Evolutionary conservation across 2,329 filamentous ascomycete genomes (phyloP).

Genomic region (Thelonectria discophora): DNA sequence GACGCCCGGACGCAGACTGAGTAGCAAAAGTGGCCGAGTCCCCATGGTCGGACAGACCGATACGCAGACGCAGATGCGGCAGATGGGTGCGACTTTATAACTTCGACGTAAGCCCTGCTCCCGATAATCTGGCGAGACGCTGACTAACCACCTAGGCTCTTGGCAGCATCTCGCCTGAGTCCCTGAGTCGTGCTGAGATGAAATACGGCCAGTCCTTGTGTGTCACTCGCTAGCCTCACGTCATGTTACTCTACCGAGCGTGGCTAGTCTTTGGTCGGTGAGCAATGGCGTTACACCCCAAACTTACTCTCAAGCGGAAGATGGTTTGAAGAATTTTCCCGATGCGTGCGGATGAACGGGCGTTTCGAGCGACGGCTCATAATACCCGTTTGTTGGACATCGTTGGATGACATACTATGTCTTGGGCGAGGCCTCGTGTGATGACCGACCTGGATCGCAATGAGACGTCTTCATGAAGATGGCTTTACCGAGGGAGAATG

Average conservation of each 20-base stretch:
- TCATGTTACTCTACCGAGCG: not conserved
- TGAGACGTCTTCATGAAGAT: constrained; percentile 1
- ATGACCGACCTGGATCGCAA: not conserved
- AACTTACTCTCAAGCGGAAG: constrained; percentile 1
- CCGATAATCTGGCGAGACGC: too few relatives aligned
- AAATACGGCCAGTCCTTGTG: not conserved
- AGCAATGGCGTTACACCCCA: not conserved
- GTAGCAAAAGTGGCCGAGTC: too few relatives aligned
- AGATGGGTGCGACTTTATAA: too few relatives aligned
- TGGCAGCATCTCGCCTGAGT: not conserved
- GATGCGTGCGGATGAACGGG: not conserved
- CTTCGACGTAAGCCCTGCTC: too few relatives aligned
- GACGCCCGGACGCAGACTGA: too few relatives aligned
- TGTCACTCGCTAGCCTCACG: constrained; percentile 1
- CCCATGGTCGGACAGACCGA: too few relatives aligned
- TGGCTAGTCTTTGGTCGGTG: not conserved
- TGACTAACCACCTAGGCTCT: not conserved
- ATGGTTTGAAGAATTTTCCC: not conserved
- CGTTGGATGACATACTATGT: too few relatives aligned
- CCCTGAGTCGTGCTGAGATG: not conserved
- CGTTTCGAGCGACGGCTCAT: too few relatives aligned
- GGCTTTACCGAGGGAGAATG: not conserved
- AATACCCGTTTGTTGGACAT: too few relatives aligned
- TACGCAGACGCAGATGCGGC: too few relatives aligned
- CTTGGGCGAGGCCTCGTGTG: too few relatives aligned